Conservation (phyloP, 495 filamentous ascomycete genomes). For the Xylaria scruposa region DNA sequence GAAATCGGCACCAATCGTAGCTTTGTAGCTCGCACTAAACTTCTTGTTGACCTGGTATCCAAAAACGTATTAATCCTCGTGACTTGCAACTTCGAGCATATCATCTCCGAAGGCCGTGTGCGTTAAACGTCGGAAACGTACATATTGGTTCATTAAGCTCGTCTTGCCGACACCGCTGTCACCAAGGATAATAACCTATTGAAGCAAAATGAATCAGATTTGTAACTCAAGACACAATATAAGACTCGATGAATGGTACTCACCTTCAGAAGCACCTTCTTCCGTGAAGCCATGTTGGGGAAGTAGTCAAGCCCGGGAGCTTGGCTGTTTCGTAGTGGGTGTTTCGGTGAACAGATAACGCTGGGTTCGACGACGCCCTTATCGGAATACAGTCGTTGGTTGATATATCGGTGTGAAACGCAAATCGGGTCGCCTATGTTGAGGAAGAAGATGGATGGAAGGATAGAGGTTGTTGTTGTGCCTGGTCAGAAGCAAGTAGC, state of each 20-base stretch:
- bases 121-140: conserved; percentile 55
- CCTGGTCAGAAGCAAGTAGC: conserved; percentile 1
- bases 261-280: conserved; percentile 98
- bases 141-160: conserved; percentile 99
- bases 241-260: not conserved
- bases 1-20: conserved; percentile 98
- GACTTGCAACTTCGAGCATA: not conserved
- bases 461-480: conserved; percentile 6
- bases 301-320: conserved; percentile 26
- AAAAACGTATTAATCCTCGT: not conserved
- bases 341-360: conserved; percentile 7
- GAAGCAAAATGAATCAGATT: conserved; percentile 7
- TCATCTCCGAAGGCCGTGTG: conserved; percentile 16
- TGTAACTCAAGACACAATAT: not conserved
- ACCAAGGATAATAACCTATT: conserved; percentile 94
- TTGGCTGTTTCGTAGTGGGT: conserved; percentile 12
- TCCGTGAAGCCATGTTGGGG: conserved; percentile 85
- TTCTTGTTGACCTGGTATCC: conserved; percentile 93
- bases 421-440: not conserved
- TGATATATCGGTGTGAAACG: not conserved
- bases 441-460: not conserved
- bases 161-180: conserved; percentile 99
- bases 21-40: conserved; percentile 99
- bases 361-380: not conserved
- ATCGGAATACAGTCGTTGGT: not conserved